Evolutionary conservation across 371 early-diverging fungal species (phyloP), one percentile per base, ranked within the genome.

Genomic region (Syncephalastrum contaminatum): DNA sequence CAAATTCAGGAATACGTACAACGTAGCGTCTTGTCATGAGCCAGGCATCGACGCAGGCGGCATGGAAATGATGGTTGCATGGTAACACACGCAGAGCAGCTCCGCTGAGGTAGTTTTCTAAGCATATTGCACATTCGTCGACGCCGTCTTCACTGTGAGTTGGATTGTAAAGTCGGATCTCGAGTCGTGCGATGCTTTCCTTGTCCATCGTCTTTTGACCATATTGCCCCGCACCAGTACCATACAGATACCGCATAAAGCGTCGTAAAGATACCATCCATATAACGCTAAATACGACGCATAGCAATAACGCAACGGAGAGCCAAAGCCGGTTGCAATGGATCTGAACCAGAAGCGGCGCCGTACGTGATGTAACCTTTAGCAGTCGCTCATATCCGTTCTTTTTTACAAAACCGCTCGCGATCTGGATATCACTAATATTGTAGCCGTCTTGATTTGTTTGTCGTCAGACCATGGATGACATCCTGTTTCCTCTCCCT

Each of bases 21-120:
- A 84, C 83, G 70, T 83, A 85, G 62, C 88, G 88, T 56, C 84
- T 73, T 4, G 87, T 88, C 1, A 86, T 88, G 24, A 91, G 75
- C 91, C 91, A 91, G 43, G 78, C 83, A 59, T 95, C 97, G 41
- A 98, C 89, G 72, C 99, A 99, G 2, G 71, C 71, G 18, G 83
- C 76, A 66, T 99, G 99, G 73, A 92, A 99, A 47, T 84, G 82
- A 69, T 99, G 99, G 30, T 75, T 72, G 70, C 99, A 99, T 2
- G 90, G 90, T 27, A 99, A 73, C 10, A 85, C 67, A 3, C 97
- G 73, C 45, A 97, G 62, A 52, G 82, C 79, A 45, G 90, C 90
- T 4, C 86, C 89, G 20, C 84, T 82, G 39, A 77, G 73, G 70
- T 90, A 98, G 42, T 92, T 93, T 39, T 93, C 92, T 58, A 97